A percentile compares a stretch with the other conserved stretches of the same genome.
Evolutionary conservation across 2,329 filamentous ascomycete genomes (phyloP).

Genomic region (Ramularia endophylla): DNA sequence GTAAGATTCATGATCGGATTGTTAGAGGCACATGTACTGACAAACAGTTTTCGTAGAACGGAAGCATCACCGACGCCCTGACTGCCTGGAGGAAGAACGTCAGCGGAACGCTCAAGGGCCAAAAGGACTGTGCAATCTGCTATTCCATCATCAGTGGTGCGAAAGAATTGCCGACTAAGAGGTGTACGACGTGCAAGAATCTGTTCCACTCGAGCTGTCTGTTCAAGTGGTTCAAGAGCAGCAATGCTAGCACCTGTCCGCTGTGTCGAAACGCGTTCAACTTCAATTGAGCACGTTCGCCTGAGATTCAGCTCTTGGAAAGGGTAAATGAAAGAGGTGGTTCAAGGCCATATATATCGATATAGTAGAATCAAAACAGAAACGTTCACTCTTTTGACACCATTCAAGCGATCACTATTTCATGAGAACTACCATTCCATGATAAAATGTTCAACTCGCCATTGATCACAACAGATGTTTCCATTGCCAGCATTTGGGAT

Average conservation of each 20-base stretch:
- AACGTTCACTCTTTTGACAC: no score
- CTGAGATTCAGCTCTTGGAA: no score
- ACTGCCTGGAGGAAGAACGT: constrained; percentile 83
- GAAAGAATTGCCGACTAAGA: constrained; percentile 85
- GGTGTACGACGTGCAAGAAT: constrained; percentile 88
- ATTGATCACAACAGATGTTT: no score
- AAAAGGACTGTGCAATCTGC: constrained; percentile 83
- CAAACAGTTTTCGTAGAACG: constrained; percentile 51
- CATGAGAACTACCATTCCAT: no score
- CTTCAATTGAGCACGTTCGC: constrained; percentile 41
- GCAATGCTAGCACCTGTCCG: constrained; percentile 85
- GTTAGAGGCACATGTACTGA: no score
- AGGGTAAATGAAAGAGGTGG: no score
- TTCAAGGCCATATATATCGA: no score
- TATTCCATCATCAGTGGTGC: constrained; percentile 90
- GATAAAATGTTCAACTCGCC: no score
- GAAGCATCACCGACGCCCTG: constrained; percentile 80
- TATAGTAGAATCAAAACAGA: no score
- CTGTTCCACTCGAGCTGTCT: constrained; percentile 84
- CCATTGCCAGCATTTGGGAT: no score
- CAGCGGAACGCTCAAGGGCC: constrained; percentile 79
- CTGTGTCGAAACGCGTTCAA: constrained; percentile 85
- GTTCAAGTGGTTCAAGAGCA: constrained; percentile 96
- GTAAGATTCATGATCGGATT: constrained; percentile 34
- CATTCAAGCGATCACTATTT: no score